Conservation (phyloP, 495 filamentous ascomycete genomes). For the Ramalina intermedia region DNA sequence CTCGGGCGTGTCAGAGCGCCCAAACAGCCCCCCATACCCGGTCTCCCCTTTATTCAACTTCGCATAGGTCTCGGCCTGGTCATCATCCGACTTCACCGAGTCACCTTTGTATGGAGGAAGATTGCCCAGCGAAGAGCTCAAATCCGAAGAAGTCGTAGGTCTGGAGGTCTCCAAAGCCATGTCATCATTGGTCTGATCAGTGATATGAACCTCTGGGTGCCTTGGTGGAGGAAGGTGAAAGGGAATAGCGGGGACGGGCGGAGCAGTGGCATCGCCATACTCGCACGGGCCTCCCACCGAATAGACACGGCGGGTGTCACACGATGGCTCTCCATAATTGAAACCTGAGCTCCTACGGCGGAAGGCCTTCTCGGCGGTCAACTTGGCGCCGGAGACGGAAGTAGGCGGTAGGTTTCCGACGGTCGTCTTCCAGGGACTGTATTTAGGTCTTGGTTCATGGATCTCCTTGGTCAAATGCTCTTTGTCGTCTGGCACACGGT, state of each 20-base stretch:
- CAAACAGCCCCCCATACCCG: constrained; percentile 50
- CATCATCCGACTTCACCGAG: constrained; percentile 8
- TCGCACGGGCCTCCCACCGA: not conserved
- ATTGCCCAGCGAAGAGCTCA: constrained; percentile 14
- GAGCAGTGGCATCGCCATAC: not conserved
- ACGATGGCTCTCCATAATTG: constrained; percentile 20
- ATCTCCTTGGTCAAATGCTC: constrained; percentile 87
- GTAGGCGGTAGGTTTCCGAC: constrained; percentile 22
- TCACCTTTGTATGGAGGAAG: constrained; percentile 15
- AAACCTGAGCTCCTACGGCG: constrained; percentile 43
- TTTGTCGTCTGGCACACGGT: constrained; percentile 92
- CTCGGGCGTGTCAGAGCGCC: constrained; percentile 24
- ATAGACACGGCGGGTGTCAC: not conserved
- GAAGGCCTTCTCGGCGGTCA: constrained; percentile 39
- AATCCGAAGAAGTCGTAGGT: constrained; percentile 10
- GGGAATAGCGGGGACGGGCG: constrained; percentile 11
- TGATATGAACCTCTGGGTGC: not conserved
- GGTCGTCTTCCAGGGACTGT: constrained; percentile 65
- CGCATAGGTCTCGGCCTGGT: constrained; percentile 33
- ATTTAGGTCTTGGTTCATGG: constrained; percentile 76
- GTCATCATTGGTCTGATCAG: not conserved
- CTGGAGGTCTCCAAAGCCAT: constrained; percentile 10
- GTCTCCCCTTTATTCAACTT: constrained; percentile 54
- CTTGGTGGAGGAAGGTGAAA: constrained; percentile 1
- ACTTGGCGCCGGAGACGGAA: constrained; percentile 18